Conservation (phyloP, 164 flowering plant genomes). For the Dillenia turbinata region DNA sequence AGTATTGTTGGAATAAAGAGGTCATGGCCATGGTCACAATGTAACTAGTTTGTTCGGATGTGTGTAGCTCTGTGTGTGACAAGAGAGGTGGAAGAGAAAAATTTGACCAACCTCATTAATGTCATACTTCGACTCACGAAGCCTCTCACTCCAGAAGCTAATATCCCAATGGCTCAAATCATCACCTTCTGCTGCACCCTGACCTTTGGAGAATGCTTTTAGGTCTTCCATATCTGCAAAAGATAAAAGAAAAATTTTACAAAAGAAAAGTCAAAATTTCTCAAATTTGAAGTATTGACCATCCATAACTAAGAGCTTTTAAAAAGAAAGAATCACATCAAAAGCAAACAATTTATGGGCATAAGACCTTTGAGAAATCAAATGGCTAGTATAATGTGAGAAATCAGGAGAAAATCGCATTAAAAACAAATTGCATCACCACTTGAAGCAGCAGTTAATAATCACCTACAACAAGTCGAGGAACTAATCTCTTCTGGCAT, state of each 20-base stretch:
- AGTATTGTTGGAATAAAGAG: too few relatives aligned
- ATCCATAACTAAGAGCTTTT: not conserved
- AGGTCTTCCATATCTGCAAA: conserved; percentile 83
- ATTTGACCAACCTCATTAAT: conserved; percentile 68
- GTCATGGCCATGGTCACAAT: too few relatives aligned
- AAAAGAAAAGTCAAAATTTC: not conserved
- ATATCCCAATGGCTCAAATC: conserved; percentile 84
- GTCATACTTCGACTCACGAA: conserved; percentile 91
- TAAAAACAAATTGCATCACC: too few relatives aligned
- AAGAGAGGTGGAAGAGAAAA: conserved; percentile 8
- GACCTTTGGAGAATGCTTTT: conserved; percentile 52
- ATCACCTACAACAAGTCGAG: too few relatives aligned
- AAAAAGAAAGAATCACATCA: not conserved
- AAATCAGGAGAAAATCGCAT: too few relatives aligned
- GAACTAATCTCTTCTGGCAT: too few relatives aligned
- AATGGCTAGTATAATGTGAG: too few relatives aligned
- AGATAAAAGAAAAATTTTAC: conserved; percentile 3
- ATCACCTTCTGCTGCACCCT: conserved; percentile 80
- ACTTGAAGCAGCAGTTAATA: too few relatives aligned
- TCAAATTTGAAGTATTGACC: too few relatives aligned
- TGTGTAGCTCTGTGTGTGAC: not conserved
- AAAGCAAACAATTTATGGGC: not conserved
- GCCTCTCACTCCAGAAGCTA: conserved; percentile 96
- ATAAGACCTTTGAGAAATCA: not conserved
- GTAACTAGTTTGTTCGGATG: too few relatives aligned